Conservation (phyloP, 257 asterid genomes). For the Solanum pennellii region DNA sequence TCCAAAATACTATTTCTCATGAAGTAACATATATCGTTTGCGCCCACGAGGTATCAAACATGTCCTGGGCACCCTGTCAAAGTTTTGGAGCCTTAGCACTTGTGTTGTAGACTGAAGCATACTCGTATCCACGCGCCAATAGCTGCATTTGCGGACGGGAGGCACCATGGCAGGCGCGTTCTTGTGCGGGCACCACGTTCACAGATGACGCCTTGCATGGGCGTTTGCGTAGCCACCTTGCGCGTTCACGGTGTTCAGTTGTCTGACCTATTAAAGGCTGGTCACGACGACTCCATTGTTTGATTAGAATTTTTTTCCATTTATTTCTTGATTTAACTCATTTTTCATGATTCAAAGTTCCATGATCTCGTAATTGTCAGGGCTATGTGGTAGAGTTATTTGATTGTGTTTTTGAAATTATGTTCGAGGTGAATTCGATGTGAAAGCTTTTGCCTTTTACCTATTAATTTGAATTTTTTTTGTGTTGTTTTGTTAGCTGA, state of each 20-base stretch:
- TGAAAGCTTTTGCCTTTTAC: background rate
- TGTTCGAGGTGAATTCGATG: background rate
- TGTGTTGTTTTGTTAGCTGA: background rate
- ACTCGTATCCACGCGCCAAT: background rate
- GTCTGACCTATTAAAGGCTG: background rate
- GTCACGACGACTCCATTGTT: background rate
- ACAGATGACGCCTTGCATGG: background rate
- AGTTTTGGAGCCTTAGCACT: background rate
- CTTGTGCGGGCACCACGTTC: background rate
- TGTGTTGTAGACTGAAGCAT: background rate
- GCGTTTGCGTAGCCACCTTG: background rate
- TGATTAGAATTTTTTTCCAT: background rate
- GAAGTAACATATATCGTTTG: background rate
- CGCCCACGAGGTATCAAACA: background rate
- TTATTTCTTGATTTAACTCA: background rate
- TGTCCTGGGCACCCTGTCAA: background rate
- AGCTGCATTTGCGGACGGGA: background rate
- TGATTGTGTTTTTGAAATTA: background rate
- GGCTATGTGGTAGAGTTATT: background rate
- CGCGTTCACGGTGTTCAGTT: background rate
- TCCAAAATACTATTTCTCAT: too few relatives aligned
- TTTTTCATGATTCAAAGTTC: background rate
- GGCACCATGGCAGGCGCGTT: background rate
- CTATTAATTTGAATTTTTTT: background rate
- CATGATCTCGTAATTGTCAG: background rate